Evolutionary conservation across 1,139 yeast species (phyloP).

Genomic region (Debaryomyces nepalensis): DNA sequence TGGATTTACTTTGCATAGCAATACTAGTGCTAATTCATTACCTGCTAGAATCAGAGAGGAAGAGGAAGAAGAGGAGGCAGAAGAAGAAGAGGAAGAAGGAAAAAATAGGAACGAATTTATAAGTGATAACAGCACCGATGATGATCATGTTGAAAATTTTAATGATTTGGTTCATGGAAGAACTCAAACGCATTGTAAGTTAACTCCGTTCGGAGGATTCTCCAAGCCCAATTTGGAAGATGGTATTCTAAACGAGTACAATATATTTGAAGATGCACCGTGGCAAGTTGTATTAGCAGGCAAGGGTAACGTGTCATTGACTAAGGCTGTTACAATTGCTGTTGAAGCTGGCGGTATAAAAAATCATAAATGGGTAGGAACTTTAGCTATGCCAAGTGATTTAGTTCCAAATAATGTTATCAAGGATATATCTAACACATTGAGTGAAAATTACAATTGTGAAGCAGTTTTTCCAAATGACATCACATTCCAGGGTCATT

Average conservation of each 20-base stretch:
- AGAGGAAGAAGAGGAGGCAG: conserved; percentile 30
- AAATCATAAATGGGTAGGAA: conserved; percentile 79
- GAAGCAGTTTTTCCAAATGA: conserved; percentile 78
- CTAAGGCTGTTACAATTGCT: conserved; percentile 80
- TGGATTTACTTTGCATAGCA: conserved; percentile 32
- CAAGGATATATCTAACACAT: conserved; percentile 47
- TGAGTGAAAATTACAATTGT: conserved; percentile 55
- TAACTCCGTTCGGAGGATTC: conserved; percentile 81
- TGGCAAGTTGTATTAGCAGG: conserved; percentile 73
- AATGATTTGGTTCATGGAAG: conserved; percentile 38
- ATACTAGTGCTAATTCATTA: conserved; percentile 37
- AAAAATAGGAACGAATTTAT: conserved; percentile 3
- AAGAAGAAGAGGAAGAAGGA: conserved; percentile 20
- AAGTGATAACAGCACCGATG: conserved; percentile 1
- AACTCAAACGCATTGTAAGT: conserved; percentile 29
- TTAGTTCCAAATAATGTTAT: conserved; percentile 64
- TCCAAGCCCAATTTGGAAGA: conserved; percentile 58
- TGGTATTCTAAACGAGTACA: conserved; percentile 48
- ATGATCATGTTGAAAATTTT: conserved; percentile 18
- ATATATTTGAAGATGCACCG: conserved; percentile 70
- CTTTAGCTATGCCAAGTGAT: conserved; percentile 90
- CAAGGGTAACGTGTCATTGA: conserved; percentile 89
- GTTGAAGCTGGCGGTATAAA: conserved; percentile 50
- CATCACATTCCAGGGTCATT: conserved; percentile 83
- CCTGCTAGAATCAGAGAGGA: conserved; percentile 22